Percentiles rank a stretch among this genome's conserved stretches.
phyloP scores from a whole-genome alignment of 805 yeast species.

The Saturnispora gosingensis region DNA sequence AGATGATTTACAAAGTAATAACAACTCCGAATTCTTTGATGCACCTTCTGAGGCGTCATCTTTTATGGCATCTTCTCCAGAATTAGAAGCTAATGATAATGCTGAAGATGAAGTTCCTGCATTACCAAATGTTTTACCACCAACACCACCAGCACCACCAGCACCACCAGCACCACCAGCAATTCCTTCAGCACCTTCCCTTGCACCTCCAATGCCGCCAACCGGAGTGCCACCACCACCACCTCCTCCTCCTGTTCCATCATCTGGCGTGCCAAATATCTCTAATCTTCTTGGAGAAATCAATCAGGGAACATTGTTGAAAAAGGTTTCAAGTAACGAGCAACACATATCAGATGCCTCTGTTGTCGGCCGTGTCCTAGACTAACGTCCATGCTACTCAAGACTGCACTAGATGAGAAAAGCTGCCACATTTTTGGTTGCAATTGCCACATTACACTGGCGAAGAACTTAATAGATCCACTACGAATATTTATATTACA shows the following conservation, averaged over 20 bases:
- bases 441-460: too few relatives aligned
- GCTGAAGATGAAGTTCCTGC: constrained; percentile 8
- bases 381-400: neutral
- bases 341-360: constrained; percentile 38
- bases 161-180: constrained; percentile 28
- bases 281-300: constrained; percentile 47
- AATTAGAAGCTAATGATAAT: constrained; percentile 16
- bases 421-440: neutral
- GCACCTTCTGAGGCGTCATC: constrained; percentile 14
- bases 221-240: constrained; percentile 21
- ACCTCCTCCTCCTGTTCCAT: constrained; percentile 22
- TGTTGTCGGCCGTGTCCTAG: constrained; percentile 41
- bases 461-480: neutral
- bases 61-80: constrained; percentile 20
- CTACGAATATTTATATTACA: neutral
- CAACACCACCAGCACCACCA: constrained; percentile 18
- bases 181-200: constrained; percentile 27
- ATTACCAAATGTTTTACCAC: constrained; percentile 9
- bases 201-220: constrained; percentile 26
- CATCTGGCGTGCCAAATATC: constrained; percentile 26
- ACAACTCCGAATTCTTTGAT: constrained; percentile 11
- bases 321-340: constrained; percentile 40
- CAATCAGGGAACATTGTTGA: constrained; percentile 40
- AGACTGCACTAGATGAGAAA: neutral
- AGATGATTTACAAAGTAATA: neutral